A percentile compares a stretch with the other conserved stretches of the same genome.
These are phyloP conservation scores for Camelina sativa DNA, from an alignment of 345 rosid species.

Conservation along the genomic window DNA sequence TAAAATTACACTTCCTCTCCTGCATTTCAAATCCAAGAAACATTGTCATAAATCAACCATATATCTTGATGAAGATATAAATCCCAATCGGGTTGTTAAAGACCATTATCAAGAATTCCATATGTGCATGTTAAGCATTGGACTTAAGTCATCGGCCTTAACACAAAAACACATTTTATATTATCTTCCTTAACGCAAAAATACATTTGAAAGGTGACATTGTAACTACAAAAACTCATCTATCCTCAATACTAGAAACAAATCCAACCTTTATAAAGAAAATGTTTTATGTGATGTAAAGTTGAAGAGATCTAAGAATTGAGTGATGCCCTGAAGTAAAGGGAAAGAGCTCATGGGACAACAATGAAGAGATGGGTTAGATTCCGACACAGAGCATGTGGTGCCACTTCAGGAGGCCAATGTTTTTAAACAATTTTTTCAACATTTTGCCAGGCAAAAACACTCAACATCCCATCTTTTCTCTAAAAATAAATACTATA, in stretches of 20 bases:
- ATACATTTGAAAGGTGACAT: background rate
- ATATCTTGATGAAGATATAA: slow-evolving; percentile 7
- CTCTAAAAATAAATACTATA: slow-evolving; percentile 2
- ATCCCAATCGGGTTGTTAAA: background rate
- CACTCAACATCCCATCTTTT: slow-evolving; percentile 22
- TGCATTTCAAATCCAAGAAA: slow-evolving; percentile 29
- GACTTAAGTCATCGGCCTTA: background rate
- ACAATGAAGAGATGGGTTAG: slow-evolving; percentile 37
- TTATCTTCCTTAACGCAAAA: background rate
- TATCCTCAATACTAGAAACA: background rate
- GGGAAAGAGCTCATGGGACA: slow-evolving; percentile 36
- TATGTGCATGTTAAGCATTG: slow-evolving; percentile 14
- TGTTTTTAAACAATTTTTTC: slow-evolving; percentile 1
- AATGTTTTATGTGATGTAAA: background rate
- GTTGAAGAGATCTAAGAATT: slow-evolving; percentile 26
- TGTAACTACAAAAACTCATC: background rate
- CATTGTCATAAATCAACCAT: background rate
- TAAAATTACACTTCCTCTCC: slow-evolving; percentile 28
- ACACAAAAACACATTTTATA: background rate
- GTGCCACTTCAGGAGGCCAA: slow-evolving; percentile 45
- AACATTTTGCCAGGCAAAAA: slow-evolving; percentile 16
- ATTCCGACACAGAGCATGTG: slow-evolving; percentile 46
- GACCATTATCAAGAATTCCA: background rate
- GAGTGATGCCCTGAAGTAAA: slow-evolving; percentile 31
- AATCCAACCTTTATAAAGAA: background rate